Evolutionary conservation across 164 flowering plant species (phyloP).

Genomic region (Sedum album): DNA sequence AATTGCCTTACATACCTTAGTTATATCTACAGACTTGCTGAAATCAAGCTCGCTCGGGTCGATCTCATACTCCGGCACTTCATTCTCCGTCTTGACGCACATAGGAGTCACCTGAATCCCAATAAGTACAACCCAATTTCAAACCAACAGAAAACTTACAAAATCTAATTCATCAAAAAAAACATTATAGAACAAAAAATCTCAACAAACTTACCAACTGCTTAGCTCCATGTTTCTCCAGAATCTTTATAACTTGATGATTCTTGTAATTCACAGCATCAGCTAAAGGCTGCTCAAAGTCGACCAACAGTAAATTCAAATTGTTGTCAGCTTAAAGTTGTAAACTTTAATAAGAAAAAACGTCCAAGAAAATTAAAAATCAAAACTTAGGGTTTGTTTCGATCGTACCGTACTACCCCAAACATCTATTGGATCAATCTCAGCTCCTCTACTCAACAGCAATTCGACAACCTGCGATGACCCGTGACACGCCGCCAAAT

Average conservation of each 20-base stretch:
- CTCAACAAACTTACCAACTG: conserved; percentile 49
- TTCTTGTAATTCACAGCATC: conserved; percentile 89
- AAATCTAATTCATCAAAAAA: neutral
- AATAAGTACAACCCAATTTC: neutral
- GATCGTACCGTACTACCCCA: conserved; percentile 64
- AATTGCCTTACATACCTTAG: conserved; percentile 56
- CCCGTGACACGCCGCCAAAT: conserved; percentile 60
- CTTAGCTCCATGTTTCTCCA: conserved; percentile 90
- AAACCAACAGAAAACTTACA: neutral
- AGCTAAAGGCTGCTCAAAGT: conserved; percentile 70
- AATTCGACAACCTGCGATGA: conserved; percentile 38
- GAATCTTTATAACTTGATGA: conserved; percentile 63
- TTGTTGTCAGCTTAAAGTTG: neutral
- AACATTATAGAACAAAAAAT: neutral
- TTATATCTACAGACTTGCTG: conserved; percentile 55
- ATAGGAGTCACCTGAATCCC: conserved; percentile 66
- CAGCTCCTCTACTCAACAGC: conserved; percentile 39
- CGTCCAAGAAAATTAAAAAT: neutral
- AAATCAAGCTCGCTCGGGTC: conserved; percentile 74
- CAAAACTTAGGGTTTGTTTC: neutral
- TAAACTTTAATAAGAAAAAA: neutral
- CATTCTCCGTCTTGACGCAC: conserved; percentile 68
- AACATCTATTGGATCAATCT: conserved; percentile 50
- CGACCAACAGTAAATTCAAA: neutral
- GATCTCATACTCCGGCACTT: conserved; percentile 94